phyloP scores from a whole-genome alignment of 2,329 filamentous ascomycete genomes.

The Hymenoscyphus salicellus region DNA sequence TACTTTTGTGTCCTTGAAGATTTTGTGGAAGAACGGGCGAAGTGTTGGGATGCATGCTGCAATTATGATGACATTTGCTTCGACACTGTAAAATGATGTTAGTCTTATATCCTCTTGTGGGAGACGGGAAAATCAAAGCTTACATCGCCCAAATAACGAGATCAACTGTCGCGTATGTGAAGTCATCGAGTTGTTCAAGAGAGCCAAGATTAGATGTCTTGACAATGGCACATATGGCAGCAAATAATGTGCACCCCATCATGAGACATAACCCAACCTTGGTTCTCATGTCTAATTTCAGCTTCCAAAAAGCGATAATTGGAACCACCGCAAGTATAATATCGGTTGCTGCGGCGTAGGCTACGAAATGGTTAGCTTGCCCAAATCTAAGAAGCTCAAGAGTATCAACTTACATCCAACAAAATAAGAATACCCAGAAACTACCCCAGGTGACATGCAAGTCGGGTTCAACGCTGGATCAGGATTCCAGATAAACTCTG shows the following conservation, averaged over 20 bases:
- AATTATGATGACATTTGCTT: conserved; percentile 7
- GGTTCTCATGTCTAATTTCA: conserved; percentile 4
- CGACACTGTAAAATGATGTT: conserved; percentile 1
- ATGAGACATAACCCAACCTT: conserved; percentile 5
- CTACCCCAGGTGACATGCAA: not conserved
- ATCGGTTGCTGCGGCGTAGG: not conserved
- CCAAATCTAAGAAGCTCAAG: not conserved
- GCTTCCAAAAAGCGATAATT: conserved; percentile 3
- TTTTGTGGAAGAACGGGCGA: conserved; percentile 7
- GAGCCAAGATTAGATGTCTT: conserved; percentile 2
- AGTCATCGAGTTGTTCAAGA: conserved; percentile 5
- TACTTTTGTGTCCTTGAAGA: not conserved
- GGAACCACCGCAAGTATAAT: conserved; percentile 4
- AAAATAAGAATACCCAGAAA: conserved; percentile 7
- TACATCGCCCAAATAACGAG: conserved; percentile 8
- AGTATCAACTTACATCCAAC: conserved; percentile 2
- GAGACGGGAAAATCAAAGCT: not conserved
- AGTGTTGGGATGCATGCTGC: conserved; percentile 6
- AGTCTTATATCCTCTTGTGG: not conserved
- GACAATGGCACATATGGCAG: conserved; percentile 1
- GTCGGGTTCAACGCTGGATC: conserved; percentile 5
- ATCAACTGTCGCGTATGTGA: conserved; percentile 2
- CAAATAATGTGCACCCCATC: conserved; percentile 8
- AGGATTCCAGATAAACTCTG: conserved; percentile 6
- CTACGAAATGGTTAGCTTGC: not conserved